Base-by-base conservation (phyloP, 202 grass and related monocot species). In the Tripidium arundinaceum region DNA sequence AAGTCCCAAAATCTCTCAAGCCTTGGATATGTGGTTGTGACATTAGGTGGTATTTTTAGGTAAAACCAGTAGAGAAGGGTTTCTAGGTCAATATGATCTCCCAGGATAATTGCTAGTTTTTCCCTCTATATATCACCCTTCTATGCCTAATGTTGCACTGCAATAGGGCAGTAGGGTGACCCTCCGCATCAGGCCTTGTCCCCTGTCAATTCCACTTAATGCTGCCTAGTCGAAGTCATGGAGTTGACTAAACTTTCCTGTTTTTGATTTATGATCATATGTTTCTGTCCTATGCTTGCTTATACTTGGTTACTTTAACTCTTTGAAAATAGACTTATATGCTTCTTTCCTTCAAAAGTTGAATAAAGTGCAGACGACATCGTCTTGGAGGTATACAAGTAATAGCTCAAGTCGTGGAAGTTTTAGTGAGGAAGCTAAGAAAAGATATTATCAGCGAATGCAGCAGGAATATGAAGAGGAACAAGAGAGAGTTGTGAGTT, bases 391-490 rank as follows among this genome's bases (percentile, higher is more conserved):
- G 75, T 88, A 81, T 57, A 65, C 90, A 79, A 87, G 64, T 43
- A 83, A 25, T 26, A 93, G 39, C 24, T 88, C 92, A 63, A 93
- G 31, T 78, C 62, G 34, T 84, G 83, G 68, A 80, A 92, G 80
- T 73, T 99, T 93, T 65, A 93, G 78, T 72, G 88, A 96, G 50
- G 92, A 99, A 47, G 80, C 92, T 65, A 96, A 85, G 89, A 91
- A 74, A 87, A 91, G 92, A 87, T 99, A 96, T 82, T 83, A 93
- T 68, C 88, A 90, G 43, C 90, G 92, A 27, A 91, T 99, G 84
- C 96, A 93, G 73, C 92, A 93, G 77, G 96, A 99, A 85, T 93
- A 93, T 72, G 96, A 99, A 74, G 96, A 96, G 36, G 96, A 99
- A 83, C 88, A 88, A 74, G 96, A 96, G 88, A 96, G 96, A 93